Evolutionary conservation across 139 green algal species (phyloP), one percentile per base, ranked within the genome.

Genomic region (Monoraphidium neglectum): DNA sequence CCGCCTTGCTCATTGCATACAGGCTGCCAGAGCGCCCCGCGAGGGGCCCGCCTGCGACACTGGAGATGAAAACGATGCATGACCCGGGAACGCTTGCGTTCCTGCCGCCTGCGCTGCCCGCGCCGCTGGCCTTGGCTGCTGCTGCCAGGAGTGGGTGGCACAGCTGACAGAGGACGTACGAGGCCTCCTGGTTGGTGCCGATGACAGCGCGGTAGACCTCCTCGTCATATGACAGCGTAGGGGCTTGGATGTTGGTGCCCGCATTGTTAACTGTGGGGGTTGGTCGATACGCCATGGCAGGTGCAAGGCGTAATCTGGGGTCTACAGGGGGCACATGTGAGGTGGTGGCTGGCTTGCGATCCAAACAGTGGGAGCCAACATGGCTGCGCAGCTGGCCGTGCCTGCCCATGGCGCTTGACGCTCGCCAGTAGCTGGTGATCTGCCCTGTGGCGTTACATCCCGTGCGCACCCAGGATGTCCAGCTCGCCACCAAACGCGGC

Each of bases 1-100:
- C 87, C 30, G 87, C 90, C 84, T 97, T 97, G 49, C 81, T 91
- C 84, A 91, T 88, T 28, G 82, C 90, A 76, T 97, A 97, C 5
- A 93, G 33, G 33, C 69, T 81, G 53, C 92, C 92, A 23, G 63
- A 88, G 18, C 82, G 80, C 38, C 95, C 91, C 10, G 89, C 83
- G 26, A 81, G 82, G 1, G 93, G 85, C 1, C 91, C 91, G 2
- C 93, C 93, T 13, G 92, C 91, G n/a, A 97, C 90, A 65, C 81
- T 92, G 33, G 76, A 89, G 65, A 92, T 93, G 59, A 96, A 85
- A 26, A 97, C 75, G 12, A 97, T 76, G n/a, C 59, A 74, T 3
- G 61, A 62, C 49, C 74, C 51, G 12, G 69, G 78, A 3, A 10
- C 37, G 1, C 4, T n/a, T 3, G 3, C 26, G 37, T 1, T 61